Percentiles rank a stretch among this genome's conserved stretches.
Evolutionary conservation across 768 basidiomycete genomes (phyloP).

Genomic region (Trametes elegans): DNA sequence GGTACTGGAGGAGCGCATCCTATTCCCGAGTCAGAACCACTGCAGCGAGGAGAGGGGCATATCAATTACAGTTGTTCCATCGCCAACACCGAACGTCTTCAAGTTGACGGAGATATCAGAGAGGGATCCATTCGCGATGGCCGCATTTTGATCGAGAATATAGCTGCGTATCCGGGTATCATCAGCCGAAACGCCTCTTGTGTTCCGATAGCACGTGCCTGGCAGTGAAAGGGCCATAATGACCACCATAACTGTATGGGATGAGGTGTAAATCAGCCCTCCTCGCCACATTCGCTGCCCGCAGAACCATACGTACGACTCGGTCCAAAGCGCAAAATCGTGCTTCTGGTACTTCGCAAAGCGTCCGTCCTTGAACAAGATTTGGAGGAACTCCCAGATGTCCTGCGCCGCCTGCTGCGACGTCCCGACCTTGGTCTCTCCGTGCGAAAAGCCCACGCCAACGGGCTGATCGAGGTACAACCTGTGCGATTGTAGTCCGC

Average conservation of each 20-base stretch:
- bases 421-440: conserved; percentile 46
- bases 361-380: conserved; percentile 53
- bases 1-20: conserved; percentile 49
- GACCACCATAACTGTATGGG: conserved; percentile 35
- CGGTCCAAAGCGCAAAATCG: conserved; percentile 61
- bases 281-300: neutral
- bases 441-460: conserved; percentile 63
- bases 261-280: neutral
- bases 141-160: conserved; percentile 59
- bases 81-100: conserved; percentile 60
- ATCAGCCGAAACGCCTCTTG: conserved; percentile 7
- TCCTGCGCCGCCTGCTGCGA: conserved; percentile 54
- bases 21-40: conserved; percentile 19
- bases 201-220: conserved; percentile 35
- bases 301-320: conserved; percentile 38
- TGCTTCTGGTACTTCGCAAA: conserved; percentile 46
- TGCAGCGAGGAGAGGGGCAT: neutral
- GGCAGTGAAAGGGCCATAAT: conserved; percentile 42
- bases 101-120: conserved; percentile 52
- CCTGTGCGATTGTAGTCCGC: conserved; percentile 13
- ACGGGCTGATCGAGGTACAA: conserved; percentile 66
- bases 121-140: conserved; percentile 45
- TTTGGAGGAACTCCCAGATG: conserved; percentile 63
- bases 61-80: conserved; percentile 55
- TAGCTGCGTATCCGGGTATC: conserved; percentile 26